Evolutionary conservation across 192 early-diverging fungal genomes (phyloP).

Genomic region (Backusella tuberculispora): DNA sequence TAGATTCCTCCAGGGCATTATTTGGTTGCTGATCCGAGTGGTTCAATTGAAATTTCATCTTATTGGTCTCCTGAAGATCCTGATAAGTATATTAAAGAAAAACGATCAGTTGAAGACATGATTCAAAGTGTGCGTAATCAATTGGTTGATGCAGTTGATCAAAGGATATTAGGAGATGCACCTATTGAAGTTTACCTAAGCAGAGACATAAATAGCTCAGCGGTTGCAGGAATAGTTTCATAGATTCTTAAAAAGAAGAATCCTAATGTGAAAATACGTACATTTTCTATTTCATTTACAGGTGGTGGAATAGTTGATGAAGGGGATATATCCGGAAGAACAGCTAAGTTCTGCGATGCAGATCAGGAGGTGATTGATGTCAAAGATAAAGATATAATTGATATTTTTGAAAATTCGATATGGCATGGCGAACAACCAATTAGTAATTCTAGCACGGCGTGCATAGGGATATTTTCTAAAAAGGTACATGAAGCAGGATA

Average conservation of each 20-base stretch:
- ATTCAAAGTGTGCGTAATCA: neutral
- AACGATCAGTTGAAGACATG: neutral
- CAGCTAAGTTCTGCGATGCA: neutral
- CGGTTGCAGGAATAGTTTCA: neutral
- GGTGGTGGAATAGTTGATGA: neutral
- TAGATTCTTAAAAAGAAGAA: neutral
- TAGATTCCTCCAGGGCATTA: no score
- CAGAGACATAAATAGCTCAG: neutral
- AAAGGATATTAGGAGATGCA: neutral
- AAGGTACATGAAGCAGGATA: neutral
- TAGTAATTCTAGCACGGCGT: neutral
- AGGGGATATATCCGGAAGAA: neutral
- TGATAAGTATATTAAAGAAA: neutral
- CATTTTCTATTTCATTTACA: neutral
- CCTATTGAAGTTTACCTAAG: neutral
- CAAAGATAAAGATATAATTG: neutral
- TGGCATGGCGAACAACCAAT: neutral
- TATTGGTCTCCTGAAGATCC: neutral
- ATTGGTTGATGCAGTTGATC: neutral
- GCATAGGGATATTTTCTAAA: neutral
- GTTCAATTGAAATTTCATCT: neutral
- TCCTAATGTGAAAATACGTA: neutral
- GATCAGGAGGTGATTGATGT: neutral
- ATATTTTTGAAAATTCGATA: neutral
- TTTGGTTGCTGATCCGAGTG: neutral